Evolutionary conservation across 176 grass and related monocot genomes (phyloP), one percentile per base, ranked within the genome.

Genomic region (Cocos nucifera): DNA sequence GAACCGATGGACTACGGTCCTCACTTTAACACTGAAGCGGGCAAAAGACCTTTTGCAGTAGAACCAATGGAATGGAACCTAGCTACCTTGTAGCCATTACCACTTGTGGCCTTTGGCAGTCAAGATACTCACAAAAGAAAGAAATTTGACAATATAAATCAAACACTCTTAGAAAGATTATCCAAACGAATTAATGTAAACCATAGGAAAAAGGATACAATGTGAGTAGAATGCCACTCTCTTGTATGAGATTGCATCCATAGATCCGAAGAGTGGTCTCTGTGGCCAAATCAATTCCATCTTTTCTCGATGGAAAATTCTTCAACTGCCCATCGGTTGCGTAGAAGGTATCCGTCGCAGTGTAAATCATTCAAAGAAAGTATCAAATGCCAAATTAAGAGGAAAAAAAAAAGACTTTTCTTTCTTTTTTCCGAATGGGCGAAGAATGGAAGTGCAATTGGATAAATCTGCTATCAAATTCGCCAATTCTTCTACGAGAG

Each of bases 41-140:
- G 82, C 87, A 76, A 97, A 97, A 49, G 93, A 97, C 67, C 91
- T 97, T 57, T 91, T 97, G 76, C 87, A 97, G 69, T 80, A 91
- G 83, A 91, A 97, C 4, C 87, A 84, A 73, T 97, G 93, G 50
- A 91, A 91, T 16, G 91, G 57, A 51, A 97, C 93, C 72, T 97
- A n/a, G n/a, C n/a, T n/a, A 83, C 15, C 78, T 87, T 21, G 93
- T 97, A 17, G 84, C 93, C 93, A 97, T 91, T 59, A 97, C 93
- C 16, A 78, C 93, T 78, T 97, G 93, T 52, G 93, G 93, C 57
- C 87, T 91, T 75, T 63, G 25, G 24, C 24, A 23, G 57, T 79
- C 61, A 89, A 77, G 78, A 70, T 71, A 79, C 69, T 30, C 64
- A 57, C 19, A 27, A 19, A 7, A 15, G 8, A 56, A 35, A 54